Evolutionary conservation across 176 grass and related monocot genomes (phyloP), one percentile per base, ranked within the genome.

Genomic region (Oryza punctata): DNA sequence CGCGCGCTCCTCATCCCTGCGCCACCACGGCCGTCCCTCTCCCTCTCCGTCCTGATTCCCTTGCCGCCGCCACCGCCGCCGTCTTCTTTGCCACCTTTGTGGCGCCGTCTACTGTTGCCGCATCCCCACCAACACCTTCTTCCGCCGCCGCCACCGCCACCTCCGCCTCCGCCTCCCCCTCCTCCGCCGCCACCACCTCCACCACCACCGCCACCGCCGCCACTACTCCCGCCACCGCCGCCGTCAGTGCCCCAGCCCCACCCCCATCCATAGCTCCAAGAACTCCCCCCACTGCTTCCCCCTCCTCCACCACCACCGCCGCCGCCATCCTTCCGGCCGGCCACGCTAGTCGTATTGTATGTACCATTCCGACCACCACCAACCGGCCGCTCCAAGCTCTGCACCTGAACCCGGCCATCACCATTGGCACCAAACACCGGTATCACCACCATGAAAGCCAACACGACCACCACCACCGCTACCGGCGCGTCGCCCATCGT

Each of bases 231-330:
- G 0, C 85, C 79, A 2, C 84, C 86, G 1, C 94, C 87, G 11
- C 84, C 88, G 23, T 68, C 77, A 0, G 49, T 91, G 13, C 46
- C 46, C 46, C 46, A 49, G 41, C 86, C 86, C 78, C 86, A 86
- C 4, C 87, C 82, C 75, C 89, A 70, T 0, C 86, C 84, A 10
- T 85, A 77, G 6, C 85, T 16, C 72, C 88, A 87, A 32, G 84
- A 83, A 12, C 72, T 63, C 0, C 79, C 0, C 3, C 90, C 52
- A 15, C 78, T 78, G 1, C 78, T 86, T 0, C 85, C 81, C 0
- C 85, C 82, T 5, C 73, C 82, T 65, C 60, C 81, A 0, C 88
- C 78, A 10, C 83, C 82, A 15, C 72, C 85, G 12, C 88, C 85
- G 2, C 93, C 70, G n/a, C 86, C 85, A 21, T 69, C 63, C 70